A percentile compares a stretch with the other conserved stretches of the same genome.
phyloP scores from a whole-genome alignment of 2,329 filamentous ascomycete genomes.

The Davidsoniella eucalypti region DNA sequence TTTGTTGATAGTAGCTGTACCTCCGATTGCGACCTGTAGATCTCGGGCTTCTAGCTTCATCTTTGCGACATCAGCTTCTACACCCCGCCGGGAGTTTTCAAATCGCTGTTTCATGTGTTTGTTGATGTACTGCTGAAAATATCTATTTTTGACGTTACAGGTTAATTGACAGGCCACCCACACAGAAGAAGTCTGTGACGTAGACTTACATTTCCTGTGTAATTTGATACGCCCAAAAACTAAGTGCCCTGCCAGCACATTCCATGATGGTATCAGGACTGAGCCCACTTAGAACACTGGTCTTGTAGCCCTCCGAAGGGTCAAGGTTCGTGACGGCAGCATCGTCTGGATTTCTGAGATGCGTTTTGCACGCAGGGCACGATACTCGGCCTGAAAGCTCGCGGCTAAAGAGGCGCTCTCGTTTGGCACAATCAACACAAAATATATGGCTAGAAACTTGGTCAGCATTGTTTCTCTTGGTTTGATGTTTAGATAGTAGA shows the following conservation, averaged over 20 bases:
- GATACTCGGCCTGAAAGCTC: constrained; percentile 22
- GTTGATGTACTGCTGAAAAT: constrained; percentile 58
- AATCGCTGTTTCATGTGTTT: constrained; percentile 59
- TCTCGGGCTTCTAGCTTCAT: constrained; percentile 56
- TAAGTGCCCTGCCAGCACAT: constrained; percentile 61
- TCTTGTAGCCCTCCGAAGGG: constrained; percentile 80
- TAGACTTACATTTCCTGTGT: constrained; percentile 58
- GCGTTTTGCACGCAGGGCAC: constrained; percentile 63
- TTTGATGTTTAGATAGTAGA: neutral
- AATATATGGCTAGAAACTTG: constrained; percentile 57
- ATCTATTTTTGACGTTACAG: constrained; percentile 3
- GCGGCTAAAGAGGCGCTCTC: constrained; percentile 39
- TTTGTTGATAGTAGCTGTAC: constrained; percentile 14
- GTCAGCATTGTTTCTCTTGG: constrained; percentile 7
- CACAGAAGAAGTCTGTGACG: neutral
- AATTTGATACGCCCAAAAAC: constrained; percentile 77
- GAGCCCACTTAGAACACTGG: constrained; percentile 66
- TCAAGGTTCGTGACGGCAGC: constrained; percentile 55
- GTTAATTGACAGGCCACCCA: neutral
- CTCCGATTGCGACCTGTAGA: constrained; percentile 49
- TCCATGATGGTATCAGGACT: constrained; percentile 73
- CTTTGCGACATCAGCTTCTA: constrained; percentile 59
- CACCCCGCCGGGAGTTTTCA: constrained; percentile 40
- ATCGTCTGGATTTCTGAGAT: constrained; percentile 56
- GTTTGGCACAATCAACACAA: constrained; percentile 57